Conservation (phyloP, 441 rosid species). For the Syzygium malaccense region DNA sequence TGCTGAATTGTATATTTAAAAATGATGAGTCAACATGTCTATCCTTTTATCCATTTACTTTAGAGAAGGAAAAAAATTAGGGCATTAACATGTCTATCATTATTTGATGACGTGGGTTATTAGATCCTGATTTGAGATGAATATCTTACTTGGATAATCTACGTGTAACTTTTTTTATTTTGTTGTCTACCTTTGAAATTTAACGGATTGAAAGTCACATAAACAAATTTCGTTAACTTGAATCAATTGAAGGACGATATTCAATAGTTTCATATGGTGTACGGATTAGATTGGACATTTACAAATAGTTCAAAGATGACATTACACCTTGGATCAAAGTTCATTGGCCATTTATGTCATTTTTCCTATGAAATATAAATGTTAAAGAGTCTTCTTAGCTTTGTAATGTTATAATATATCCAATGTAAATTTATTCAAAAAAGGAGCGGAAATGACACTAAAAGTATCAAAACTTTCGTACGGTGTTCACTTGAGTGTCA, state of each 20-base stretch:
- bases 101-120: neutral
- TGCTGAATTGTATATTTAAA: neutral
- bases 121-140: neutral
- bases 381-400: neutral
- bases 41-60: neutral
- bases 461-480: rapidly evolving
- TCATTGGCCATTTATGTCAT: neutral
- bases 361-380: neutral
- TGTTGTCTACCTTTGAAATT: neutral
- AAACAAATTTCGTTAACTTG: neutral
- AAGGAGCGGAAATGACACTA: neutral
- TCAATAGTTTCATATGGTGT: neutral
- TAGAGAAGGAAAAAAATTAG: neutral
- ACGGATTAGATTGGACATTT: neutral
- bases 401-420: neutral
- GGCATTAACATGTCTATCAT: neutral
- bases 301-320: neutral
- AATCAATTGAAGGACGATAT: neutral
- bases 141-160: neutral
- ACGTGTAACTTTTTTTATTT: neutral
- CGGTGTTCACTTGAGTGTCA: rapidly evolving
- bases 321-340: neutral
- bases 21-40: neutral
- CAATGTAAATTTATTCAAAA: neutral
- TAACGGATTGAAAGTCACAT: neutral